These are phyloP conservation scores for Blakeslea trispora DNA, from an alignment of 371 early-diverging fungal genomes.

Conservation along the genomic window DNA sequence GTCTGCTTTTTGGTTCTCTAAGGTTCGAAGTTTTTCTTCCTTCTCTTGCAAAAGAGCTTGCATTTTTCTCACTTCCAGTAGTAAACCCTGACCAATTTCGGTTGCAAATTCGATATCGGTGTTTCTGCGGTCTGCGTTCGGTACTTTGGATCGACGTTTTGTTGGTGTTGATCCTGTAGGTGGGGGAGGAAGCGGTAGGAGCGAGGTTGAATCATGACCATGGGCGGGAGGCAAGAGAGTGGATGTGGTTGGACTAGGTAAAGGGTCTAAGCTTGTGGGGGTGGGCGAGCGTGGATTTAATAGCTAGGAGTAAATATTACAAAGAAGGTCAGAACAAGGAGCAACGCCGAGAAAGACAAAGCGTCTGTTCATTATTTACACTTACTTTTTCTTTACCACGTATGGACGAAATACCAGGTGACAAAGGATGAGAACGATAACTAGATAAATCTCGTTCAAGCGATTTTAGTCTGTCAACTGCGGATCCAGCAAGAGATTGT, in stretches of 20 bases:
- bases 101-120: slow-evolving; percentile 61
- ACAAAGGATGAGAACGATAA: slow-evolving; percentile 30
- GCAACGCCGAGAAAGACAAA: slow-evolving; percentile 10
- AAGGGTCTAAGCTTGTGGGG: slow-evolving; percentile 35
- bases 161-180: slow-evolving; percentile 52
- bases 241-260: slow-evolving; percentile 48
- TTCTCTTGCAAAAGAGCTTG: slow-evolving; percentile 58
- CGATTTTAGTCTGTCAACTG: slow-evolving; percentile 37
- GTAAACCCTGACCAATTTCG: slow-evolving; percentile 57
- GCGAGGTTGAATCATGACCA: slow-evolving; percentile 39
- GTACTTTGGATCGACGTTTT: slow-evolving; percentile 53
- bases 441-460: slow-evolving; percentile 41
- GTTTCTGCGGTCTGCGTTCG: slow-evolving; percentile 50
- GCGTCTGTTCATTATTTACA: background rate
- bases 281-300: slow-evolving; percentile 30
- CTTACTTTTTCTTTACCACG: slow-evolving; percentile 39
- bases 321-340: slow-evolving; percentile 4
- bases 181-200: slow-evolving; percentile 45
- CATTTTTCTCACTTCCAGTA: slow-evolving; percentile 56
- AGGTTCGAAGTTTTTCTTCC: slow-evolving; percentile 64
- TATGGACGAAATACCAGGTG: slow-evolving; percentile 25
- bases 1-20: slow-evolving; percentile 67
- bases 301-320: slow-evolving; percentile 20
- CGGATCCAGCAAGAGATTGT: slow-evolving; percentile 9
- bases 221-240: slow-evolving; percentile 38